Evolutionary conservation across 805 yeast genomes (phyloP), one percentile per base, ranked within the genome.

Genomic region (Kodamaea restingae): DNA sequence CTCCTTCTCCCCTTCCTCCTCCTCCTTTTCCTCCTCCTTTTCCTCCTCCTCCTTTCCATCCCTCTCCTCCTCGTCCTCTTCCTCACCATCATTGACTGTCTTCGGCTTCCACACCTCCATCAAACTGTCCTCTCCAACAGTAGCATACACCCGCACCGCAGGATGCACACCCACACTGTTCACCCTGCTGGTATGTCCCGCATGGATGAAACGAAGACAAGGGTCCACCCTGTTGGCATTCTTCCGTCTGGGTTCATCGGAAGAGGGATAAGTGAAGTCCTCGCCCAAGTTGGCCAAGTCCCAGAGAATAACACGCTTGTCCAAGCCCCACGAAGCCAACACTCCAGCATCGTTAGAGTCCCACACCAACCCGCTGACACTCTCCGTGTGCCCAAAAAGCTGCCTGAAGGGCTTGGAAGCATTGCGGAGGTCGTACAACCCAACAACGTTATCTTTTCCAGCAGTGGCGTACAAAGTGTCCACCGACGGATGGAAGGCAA

Each of bases 21-120:
- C 41, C 15, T 29, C 30, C 7, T 24, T 21, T 7, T 32, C 26
- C 27, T 37, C 38, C 30, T 37, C 34, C n/a, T 28, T 24, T 45
- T 49, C 21, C 21, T 30, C 12, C 17, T 37, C 28, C 32, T 37
- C 35, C 32, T 31, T 35, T 26, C n/a, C 15, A 10, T 34, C 33
- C 37, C 32, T 37, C n/a, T 38, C 65, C 14, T 58, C 65, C 12
- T 53, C 61, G 8, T 56, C 65, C 15, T 49, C 54, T 6, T 39
- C 49, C 9, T 61, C 64, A 9, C 54, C 63, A 34, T 62, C 75
- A 11, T 56, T 65, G 14, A 68, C 65, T 21, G 70, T 64, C 43
- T 82, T 74, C 8, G 84, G 81, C 52, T 74, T 80, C 93, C 93
- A 88, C 5, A 88, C 68, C 55, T 85, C 90, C 25, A 85, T 63